Percentiles rank a stretch among this genome's conserved stretches.
These are phyloP conservation scores for Taiwanofungus camphoratus DNA, from an alignment of 1,284 basidiomycete species.

Conservation along the genomic window DNA sequence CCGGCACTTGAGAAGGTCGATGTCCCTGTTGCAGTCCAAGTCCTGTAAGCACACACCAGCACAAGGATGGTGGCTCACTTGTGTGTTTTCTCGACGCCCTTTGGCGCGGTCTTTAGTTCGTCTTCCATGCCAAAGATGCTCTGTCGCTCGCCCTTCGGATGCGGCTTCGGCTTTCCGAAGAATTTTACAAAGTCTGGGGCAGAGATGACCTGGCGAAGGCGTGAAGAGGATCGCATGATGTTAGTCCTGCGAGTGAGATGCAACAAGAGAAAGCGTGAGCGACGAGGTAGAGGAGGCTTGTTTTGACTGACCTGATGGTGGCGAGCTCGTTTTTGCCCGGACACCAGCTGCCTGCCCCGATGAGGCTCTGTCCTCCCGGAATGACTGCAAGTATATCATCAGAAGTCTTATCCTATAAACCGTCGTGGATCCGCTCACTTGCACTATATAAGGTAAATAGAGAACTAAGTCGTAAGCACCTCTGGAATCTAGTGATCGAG, in stretches of 20 bases:
- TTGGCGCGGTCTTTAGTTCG: conserved; percentile 82
- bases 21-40: conserved; percentile 49
- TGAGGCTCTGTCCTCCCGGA: conserved; percentile 60
- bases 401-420: background rate
- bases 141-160: conserved; percentile 54
- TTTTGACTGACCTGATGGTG: conserved; percentile 56
- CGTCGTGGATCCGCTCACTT: background rate
- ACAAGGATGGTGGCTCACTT: conserved; percentile 35
- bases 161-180: conserved; percentile 67
- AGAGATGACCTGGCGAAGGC: conserved; percentile 63
- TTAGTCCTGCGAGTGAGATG: conserved; percentile 44
- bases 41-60: background rate
- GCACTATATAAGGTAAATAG: background rate
- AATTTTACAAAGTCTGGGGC: conserved; percentile 59
- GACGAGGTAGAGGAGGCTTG: too few species aligned
- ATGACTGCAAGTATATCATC: conserved; percentile 41
- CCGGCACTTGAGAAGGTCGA: conserved; percentile 81
- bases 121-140: conserved; percentile 81
- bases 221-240: conserved; percentile 54
- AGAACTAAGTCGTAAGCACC: background rate
- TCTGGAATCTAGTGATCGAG: background rate
- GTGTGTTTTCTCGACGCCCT: conserved; percentile 81
- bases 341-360: conserved; percentile 83
- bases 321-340: conserved; percentile 76
- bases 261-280: too few species aligned